These are phyloP conservation scores for Fragaria ananassa DNA, from an alignment of 306 rosid species.

Conservation along the genomic window DNA sequence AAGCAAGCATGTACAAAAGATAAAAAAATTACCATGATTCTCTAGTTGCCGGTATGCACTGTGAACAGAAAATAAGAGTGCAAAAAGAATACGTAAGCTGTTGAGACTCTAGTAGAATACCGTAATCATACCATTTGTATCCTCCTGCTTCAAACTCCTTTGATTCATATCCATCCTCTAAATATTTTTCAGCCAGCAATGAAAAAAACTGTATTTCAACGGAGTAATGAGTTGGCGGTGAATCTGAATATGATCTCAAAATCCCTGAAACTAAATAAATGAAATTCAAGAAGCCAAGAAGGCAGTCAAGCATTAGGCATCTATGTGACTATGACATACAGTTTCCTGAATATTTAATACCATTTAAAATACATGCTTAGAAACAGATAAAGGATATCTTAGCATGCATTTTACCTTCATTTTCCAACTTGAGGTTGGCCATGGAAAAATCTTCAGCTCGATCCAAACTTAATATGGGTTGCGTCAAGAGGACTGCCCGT, in stretches of 20 bases:
- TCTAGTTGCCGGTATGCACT: no score
- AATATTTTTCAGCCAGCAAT: conserved; percentile 28
- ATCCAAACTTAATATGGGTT: not conserved
- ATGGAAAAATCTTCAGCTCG: not conserved
- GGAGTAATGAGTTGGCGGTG: conserved; percentile 45
- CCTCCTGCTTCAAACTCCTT: conserved; percentile 60
- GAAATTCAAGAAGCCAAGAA: not conserved
- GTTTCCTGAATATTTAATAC: not conserved
- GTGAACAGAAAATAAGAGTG: no score
- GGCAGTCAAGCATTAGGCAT: not conserved
- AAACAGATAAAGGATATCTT: not conserved
- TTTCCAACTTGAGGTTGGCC: not conserved
- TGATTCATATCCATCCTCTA: conserved; percentile 42
- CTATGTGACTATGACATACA: not conserved
- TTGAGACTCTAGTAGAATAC: no score
- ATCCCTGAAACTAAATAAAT: conserved; percentile 25
- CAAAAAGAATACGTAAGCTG: no score
- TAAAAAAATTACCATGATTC: no score
- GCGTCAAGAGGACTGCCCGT: no score
- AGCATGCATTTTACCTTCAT: not conserved
- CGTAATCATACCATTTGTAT: conserved; percentile 52
- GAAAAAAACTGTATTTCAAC: conserved; percentile 49
- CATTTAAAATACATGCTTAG: not conserved
- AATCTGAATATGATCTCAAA: conserved; percentile 33
- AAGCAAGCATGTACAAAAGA: no score